Conservation (phyloP, 2,329 filamentous ascomycete genomes). For the Ascomycota sp. region DNA sequence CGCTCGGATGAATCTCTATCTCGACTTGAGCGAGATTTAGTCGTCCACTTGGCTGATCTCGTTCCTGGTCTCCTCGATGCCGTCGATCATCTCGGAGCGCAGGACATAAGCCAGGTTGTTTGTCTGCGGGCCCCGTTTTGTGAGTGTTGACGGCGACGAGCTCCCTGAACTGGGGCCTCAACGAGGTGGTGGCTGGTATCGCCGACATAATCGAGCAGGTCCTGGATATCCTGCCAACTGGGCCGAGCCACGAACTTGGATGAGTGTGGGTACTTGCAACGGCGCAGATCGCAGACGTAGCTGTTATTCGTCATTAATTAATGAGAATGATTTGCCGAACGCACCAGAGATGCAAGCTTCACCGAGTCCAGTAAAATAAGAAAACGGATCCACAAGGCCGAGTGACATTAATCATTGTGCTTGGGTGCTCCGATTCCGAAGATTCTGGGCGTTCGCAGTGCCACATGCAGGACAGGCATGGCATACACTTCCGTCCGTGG, state of each 20-base stretch:
- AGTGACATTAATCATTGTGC: no score
- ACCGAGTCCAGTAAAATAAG: no score
- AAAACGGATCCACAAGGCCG: no score
- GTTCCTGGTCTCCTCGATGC: slow-evolving; percentile 87
- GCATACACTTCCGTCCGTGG: no score
- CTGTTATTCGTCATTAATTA: no score
- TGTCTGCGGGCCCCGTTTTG: slow-evolving; percentile 13
- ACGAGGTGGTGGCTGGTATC: slow-evolving; percentile 56
- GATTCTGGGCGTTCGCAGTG: no score
- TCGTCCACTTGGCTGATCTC: slow-evolving; percentile 84
- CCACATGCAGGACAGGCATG: no score
- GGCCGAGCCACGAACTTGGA: slow-evolving; percentile 67
- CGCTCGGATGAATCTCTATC: slow-evolving; percentile 79
- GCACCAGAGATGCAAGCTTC: no score
- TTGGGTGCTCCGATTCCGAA: no score
- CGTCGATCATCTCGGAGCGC: slow-evolving; percentile 75
- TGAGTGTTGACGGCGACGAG: slow-evolving; percentile 71
- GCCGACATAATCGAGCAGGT: slow-evolving; percentile 60
- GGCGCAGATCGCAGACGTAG: slow-evolving; percentile 74
- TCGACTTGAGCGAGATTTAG: slow-evolving; percentile 73
- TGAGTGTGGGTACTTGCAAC: slow-evolving; percentile 73
- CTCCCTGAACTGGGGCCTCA: slow-evolving; percentile 68
- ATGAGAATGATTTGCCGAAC: no score
- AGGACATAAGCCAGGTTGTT: slow-evolving; percentile 41
- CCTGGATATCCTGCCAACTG: slow-evolving; percentile 53